Base-by-base conservation (phyloP, 352 stramenopile genomes). In the Globisporangium alternatum region DNA sequence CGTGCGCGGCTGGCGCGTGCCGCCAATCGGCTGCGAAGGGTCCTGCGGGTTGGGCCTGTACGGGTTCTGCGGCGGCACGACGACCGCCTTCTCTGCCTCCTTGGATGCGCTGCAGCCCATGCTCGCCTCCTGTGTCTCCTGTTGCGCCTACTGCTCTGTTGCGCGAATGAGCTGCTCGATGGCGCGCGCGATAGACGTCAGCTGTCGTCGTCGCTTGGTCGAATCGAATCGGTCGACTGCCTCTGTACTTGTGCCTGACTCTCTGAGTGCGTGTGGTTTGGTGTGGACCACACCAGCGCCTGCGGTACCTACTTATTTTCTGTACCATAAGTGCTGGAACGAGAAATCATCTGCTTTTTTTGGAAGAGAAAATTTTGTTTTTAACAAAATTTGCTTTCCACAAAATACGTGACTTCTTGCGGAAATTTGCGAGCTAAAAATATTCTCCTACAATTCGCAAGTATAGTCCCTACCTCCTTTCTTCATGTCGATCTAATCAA, bases 41-140 rank as follows among this genome's bases (percentile, higher is more conserved):
- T 62, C 61, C 37, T 62, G 53, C 43, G 55, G 53, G 43, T 55
- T 37, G 13, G 56, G 56, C n/a, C 13, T 19, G 43, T 62, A 55
- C 44, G 33, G 17, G 1, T 37, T 17, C 22, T 35, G 17, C 17
- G 52, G 43, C 30, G 41, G 52, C 39, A 48, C 21, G 51, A 60
- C 33, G 51, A 56, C 30, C 9, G 35, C 51, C 30, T 41, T 47
- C 62, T 64, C 62, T 19, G 35, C 28, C 9, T 62, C 43, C 47
- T 63, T 63, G 22, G 62, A 68, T 31, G 45, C 54, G 22, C 33
- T 30, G 56, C 62, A 68, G 55, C 62, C 62, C 62, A 68, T 68
- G 45, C 5, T 56, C 21, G 21, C 21, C 9, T 13, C 15, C 49
- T 59, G 25, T 9, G 21, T 9, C 9, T 13, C 15, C 49, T 59